Evolutionary conservation across 2,329 filamentous ascomycete species (phyloP), one percentile per base, ranked within the genome.

Genomic region (Uncinocarpus reesii): DNA sequence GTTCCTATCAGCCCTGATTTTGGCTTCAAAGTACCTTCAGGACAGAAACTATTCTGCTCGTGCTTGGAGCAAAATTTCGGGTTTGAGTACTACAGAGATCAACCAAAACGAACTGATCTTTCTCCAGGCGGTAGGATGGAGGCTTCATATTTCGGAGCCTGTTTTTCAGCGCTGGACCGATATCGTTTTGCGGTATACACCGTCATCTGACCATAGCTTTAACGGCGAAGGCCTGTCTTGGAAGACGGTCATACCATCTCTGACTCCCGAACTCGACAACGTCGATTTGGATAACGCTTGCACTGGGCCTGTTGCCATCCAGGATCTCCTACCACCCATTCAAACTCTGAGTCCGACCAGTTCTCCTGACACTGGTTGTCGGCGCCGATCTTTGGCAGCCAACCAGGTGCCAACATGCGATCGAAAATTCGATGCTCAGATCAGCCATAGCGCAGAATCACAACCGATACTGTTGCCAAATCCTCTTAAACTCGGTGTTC

Each of bases 31-130:
- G 72, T 98, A 96, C 64, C 74, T 98, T 40, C 92, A 98, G 68
- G 92, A 98, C 65, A 83, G 90, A 57, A 98, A 96, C 70, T 98
- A 94, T 69, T 96, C 92, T 11, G 88, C 92, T 42, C 83, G 90
- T 48, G 92, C 92, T 35, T 98, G 92, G 92, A 96, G 90, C 67
- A 96, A 95, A 74, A 98, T 98, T 58, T 96, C 92, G 15, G 92
- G 92, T n/a, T 74, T 98, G 49, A 87, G 86, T 63, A 89, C 88
- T 2, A 74, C 79, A 49, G 92, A 98, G 69, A 96, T 98, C 67
- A 96, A 96, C 68, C 84, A 88, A 62, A 96, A 96, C 65, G 92
- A 98, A 70, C 83, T 93, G 65, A 81, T 86, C 15, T 98, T 96
- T 64, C 76, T 98, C 40, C 71, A 83, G 52, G 86, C 89, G 38